Conservation (phyloP, 768 basidiomycete genomes). For the Auricularia sp. region DNA sequence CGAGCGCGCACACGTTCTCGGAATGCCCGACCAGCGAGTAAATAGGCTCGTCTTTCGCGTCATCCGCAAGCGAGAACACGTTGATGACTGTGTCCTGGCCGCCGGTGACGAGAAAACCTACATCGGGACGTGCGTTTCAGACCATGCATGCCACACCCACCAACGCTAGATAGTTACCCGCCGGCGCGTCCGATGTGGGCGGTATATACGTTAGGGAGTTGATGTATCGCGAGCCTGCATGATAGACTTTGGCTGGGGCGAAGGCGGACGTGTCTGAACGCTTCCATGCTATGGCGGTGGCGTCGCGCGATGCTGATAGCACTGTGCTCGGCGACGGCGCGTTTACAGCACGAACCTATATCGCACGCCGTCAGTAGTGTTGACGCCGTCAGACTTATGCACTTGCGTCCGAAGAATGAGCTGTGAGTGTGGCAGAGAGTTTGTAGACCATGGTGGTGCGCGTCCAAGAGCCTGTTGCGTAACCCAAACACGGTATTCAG, state of each 20-base stretch:
- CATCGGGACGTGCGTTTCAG: not conserved
- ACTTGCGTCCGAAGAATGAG: conserved; percentile 69
- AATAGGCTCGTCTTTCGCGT: conserved; percentile 58
- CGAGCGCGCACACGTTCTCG: conserved; percentile 81
- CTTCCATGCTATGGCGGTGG: conserved; percentile 82
- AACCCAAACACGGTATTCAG: not conserved
- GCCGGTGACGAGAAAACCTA: conserved; percentile 80
- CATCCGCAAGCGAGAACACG: conserved; percentile 55
- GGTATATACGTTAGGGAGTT: conserved; percentile 74
- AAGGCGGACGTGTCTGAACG: conserved; percentile 44
- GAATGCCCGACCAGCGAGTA: conserved; percentile 82
- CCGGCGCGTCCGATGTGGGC: conserved; percentile 55
- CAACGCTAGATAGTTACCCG: conserved; percentile 6
- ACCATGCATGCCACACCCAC: not conserved
- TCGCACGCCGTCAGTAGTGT: conserved; percentile 13
- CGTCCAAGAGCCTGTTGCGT: not conserved
- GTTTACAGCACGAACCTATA: conserved; percentile 71
- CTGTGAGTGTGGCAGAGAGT: conserved; percentile 61
- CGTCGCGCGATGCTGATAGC: conserved; percentile 86
- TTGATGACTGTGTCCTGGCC: conserved; percentile 87
- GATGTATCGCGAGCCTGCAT: conserved; percentile 63
- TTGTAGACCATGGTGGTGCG: conserved; percentile 51
- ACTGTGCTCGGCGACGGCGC: conserved; percentile 69
- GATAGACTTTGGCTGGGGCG: conserved; percentile 41
- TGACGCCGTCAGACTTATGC: conserved; percentile 12